Evolutionary conservation across 768 basidiomycete species (phyloP), one percentile per base, ranked within the genome.

Genomic region (Mycena albidolilacea): DNA sequence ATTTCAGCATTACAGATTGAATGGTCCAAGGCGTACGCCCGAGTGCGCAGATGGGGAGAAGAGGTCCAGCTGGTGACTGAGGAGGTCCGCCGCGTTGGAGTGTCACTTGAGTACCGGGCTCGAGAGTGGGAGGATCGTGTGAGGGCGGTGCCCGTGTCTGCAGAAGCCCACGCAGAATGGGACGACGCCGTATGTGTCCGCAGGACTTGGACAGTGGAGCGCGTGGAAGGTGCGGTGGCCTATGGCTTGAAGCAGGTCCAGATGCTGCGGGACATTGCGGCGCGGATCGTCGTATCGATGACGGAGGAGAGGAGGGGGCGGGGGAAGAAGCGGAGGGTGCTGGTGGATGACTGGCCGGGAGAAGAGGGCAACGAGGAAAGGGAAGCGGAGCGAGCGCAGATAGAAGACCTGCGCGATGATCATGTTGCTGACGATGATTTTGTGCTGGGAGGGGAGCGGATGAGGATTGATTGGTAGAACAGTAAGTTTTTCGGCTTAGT

Each of bases 1-100:
- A 12, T 62, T 38, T 2, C n/a, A 78, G 77, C 73, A 0, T 35
- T 76, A 14, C 67, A 38, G 6, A 68, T 78, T 9, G 77, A 78
- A 35, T 78, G 73, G 71, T 59, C 39, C 14, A 67, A 74, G 38
- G 64, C 73, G 0, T 72, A 38, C 2, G 75, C 58, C 3, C 50
- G 57, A 1, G 23, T 48, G 7, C 64, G 59, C 10, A 21, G 68
- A 11, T 77, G 77, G 77, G 30, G 39, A 0, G 76, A 78, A 57
- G 41, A 43, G 12, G 63, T 66, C 0, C 9, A 41, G 0, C n/a
- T 74, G 12, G 15, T 77, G 30, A 41, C 30, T 14, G 75, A 72
- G 14, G 77, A 78, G 62, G 58, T 70, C 30, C 39, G 60, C 8
- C 58, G 66, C 7, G 35, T 69, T 2, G n/a, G 19, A 0, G 23